These are phyloP conservation scores for Lachancea fermentati DNA, from an alignment of 805 yeast species.

Conservation along the genomic window DNA sequence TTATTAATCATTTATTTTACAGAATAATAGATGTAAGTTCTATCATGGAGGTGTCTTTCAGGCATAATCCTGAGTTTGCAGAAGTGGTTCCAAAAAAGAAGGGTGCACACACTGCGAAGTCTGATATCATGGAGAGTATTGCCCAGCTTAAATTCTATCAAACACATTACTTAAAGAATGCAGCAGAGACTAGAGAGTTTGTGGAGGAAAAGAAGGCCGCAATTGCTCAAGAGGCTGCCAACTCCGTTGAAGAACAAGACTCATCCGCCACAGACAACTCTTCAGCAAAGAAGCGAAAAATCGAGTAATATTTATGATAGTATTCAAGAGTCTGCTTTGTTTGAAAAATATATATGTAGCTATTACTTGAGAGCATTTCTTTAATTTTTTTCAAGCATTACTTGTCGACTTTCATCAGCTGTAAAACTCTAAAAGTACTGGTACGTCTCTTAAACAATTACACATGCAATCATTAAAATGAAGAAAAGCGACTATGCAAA, in stretches of 20 bases:
- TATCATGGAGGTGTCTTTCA: slow-evolving; percentile 68
- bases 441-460: too few relatives aligned
- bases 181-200: slow-evolving; percentile 13
- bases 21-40: slow-evolving; percentile 89
- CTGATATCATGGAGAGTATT: slow-evolving; percentile 87
- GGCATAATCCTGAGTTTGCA: slow-evolving; percentile 68
- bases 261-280: not conserved
- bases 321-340: too few relatives aligned
- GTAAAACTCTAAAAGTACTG: too few relatives aligned
- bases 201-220: slow-evolving; percentile 7
- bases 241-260: not conserved
- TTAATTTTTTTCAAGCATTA: too few relatives aligned
- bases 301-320: too few relatives aligned
- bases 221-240: slow-evolving; percentile 1
- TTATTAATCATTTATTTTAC: slow-evolving; percentile 58
- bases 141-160: slow-evolving; percentile 73
- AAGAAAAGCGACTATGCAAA: too few relatives aligned
- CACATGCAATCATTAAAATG: too few relatives aligned
- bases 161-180: slow-evolving; percentile 50
- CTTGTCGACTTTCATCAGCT: too few relatives aligned
- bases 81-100: slow-evolving; percentile 55
- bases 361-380: too few relatives aligned
- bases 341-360: too few relatives aligned
- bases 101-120: slow-evolving; percentile 76
- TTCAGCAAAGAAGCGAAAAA: not conserved